phyloP scores from a whole-genome alignment of 345 rosid species.

The Lumnitzera littorea region DNA sequence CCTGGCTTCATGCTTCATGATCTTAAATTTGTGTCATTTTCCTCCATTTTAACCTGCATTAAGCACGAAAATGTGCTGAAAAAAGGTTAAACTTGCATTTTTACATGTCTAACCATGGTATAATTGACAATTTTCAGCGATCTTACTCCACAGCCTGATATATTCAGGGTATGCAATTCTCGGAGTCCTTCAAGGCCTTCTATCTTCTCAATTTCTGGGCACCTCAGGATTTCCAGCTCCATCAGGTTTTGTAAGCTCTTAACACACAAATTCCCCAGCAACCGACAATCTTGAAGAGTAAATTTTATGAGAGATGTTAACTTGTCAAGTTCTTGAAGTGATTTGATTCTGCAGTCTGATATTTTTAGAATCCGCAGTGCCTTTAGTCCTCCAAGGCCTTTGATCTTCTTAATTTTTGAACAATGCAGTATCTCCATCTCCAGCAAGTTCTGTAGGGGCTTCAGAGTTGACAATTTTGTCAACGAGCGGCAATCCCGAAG shows the following conservation, averaged over 20 bases:
- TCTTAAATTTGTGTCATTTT: too few relatives aligned
- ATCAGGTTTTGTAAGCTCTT: not conserved
- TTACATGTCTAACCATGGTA: too few relatives aligned
- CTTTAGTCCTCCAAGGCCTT: not conserved
- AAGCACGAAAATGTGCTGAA: too few relatives aligned
- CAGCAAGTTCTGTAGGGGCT: not conserved
- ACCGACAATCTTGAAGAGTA: too few relatives aligned
- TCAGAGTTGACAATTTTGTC: not conserved
- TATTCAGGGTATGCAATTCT: not conserved
- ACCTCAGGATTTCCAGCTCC: not conserved
- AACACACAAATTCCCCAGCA: not conserved
- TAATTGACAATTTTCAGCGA: not conserved
- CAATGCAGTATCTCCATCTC: not conserved
- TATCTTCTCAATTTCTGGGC: not conserved
- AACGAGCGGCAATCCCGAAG: too few relatives aligned
- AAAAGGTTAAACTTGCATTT: too few relatives aligned
- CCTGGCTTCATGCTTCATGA: too few relatives aligned
- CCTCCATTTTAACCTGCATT: too few relatives aligned
- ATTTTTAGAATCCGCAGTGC: not conserved
- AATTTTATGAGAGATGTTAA: not conserved
- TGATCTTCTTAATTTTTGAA: not conserved
- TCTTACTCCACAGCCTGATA: not conserved
- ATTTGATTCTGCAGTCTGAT: not conserved
- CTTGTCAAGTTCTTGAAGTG: slow-evolving; percentile 41
- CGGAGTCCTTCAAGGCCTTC: not conserved